Conservation (phyloP, 208 protist species). For the Leishmania tropica region DNA sequence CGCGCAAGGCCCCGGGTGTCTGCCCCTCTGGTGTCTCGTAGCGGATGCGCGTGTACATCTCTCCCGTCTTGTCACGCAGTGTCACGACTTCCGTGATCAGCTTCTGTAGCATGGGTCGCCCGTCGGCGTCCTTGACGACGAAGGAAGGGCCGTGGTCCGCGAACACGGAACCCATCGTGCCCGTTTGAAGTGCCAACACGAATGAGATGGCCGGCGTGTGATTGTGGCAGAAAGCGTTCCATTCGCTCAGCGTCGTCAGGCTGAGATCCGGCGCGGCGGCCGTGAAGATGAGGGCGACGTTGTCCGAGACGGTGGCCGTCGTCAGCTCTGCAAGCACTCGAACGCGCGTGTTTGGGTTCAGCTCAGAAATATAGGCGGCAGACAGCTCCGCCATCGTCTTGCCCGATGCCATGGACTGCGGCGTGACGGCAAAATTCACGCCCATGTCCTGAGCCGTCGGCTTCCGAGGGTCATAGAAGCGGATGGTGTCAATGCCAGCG, state of each 20-base stretch:
- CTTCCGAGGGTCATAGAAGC: constrained; percentile 72
- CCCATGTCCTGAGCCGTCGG: constrained; percentile 73
- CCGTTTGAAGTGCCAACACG: constrained; percentile 73
- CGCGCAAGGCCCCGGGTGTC: constrained; percentile 74
- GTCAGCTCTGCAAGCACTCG: constrained; percentile 54
- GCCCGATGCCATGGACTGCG: constrained; percentile 48
- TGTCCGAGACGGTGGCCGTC: constrained; percentile 50
- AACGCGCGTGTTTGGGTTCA: constrained; percentile 91
- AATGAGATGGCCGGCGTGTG: constrained; percentile 74
- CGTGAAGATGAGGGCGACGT: constrained; percentile 76
- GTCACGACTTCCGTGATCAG: constrained; percentile 66
- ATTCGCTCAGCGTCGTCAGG: constrained; percentile 61
- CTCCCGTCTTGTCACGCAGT: constrained; percentile 59
- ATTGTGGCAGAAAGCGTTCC: constrained; percentile 79
- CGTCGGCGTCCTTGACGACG: constrained; percentile 83
- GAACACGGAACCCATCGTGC: constrained; percentile 79
- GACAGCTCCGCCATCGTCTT: constrained; percentile 71
- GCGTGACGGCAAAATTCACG: constrained; percentile 89
- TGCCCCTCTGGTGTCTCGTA: constrained; percentile 88
- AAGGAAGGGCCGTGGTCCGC: constrained; percentile 80
- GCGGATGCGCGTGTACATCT: constrained; percentile 72
- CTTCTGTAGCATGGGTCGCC: constrained; percentile 81
- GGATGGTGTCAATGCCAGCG: constrained; percentile 86
- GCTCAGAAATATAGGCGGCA: constrained; percentile 67
- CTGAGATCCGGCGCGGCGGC: constrained; percentile 72